phyloP scores from a whole-genome alignment of 31 red algal species.

The Asparagopsis taxiformis region DNA sequence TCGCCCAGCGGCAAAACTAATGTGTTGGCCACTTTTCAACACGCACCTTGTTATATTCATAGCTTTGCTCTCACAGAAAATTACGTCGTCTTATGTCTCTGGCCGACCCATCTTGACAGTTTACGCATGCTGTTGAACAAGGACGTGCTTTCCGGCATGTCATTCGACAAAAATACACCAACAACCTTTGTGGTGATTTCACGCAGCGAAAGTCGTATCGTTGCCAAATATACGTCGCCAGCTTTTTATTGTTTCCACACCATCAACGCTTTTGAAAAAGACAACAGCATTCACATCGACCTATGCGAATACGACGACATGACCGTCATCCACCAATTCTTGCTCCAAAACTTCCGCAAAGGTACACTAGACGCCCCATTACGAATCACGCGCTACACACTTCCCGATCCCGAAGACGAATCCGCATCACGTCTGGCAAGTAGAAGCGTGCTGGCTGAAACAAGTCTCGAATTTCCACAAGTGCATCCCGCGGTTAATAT shows the following conservation, averaged over 20 bases:
- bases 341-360: conserved; percentile 44
- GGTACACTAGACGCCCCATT: neutral
- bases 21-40: conserved; percentile 24
- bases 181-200: conserved; percentile 49
- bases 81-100: conserved; percentile 46
- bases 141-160: conserved; percentile 20
- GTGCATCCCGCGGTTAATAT: conserved; percentile 7
- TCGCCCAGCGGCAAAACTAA: conserved; percentile 15
- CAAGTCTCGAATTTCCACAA: conserved; percentile 18
- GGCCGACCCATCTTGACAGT: conserved; percentile 28
- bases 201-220: conserved; percentile 9
- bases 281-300: conserved; percentile 32
- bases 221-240: conserved; percentile 24
- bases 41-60: conserved; percentile 41
- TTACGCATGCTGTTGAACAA: conserved; percentile 31
- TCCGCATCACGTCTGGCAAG: neutral
- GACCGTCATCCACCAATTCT: conserved; percentile 33
- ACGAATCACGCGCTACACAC: neutral
- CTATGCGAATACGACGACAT: conserved; percentile 39
- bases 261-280: conserved; percentile 61
- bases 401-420: conserved; percentile 4
- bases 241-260: conserved; percentile 65
- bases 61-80: conserved; percentile 53
- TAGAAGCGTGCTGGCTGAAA: neutral
- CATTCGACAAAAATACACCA: conserved; percentile 15